Base-by-base conservation (phyloP, 352 stramenopile species). In the Thalassiosira livingstoniorum region DNA sequence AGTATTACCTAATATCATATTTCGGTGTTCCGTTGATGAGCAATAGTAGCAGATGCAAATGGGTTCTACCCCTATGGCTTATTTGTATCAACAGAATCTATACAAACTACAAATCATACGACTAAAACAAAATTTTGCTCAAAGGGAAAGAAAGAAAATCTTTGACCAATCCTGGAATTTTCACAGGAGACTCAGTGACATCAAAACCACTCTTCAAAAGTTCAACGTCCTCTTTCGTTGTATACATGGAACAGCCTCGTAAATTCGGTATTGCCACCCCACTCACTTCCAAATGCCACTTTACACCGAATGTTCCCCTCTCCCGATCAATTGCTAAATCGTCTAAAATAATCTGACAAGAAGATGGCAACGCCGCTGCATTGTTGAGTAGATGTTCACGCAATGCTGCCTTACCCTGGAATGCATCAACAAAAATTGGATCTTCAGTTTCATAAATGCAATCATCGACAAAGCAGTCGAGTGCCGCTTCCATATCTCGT, bases 401-500 rank as follows among this genome's bases (percentile, higher is more conserved):
- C n/a, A 80, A 57, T 2, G 31, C 27, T 5, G 74, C 63, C 57
- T 75, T 80, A 18, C 73, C 73, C 3, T 11, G 21, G 11, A 80
- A 75, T 11, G 75, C 47, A 11, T 62, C 62, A 13, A 77, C 55
- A 78, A 89, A 92, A 47, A 89, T 70, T 1, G 73, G 63, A 67
- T 80, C 73, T 74, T 80, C 73, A 2, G 73, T 80, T 62, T 75
- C 21, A 58, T 80, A 80, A 2, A 65, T 29, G 51, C 62, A 74
- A 35, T 80, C 51, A 2, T 75, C 73, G 10, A 32, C 42, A 31
- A 80, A 75, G 25, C 35, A 80, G n/a, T 65, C 63, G 18, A 75
- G 47, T 2, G 73, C 73, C 2, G 45, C 23, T 1, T 67, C 51
- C 54, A 80, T 70, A 43, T 80, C 73, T 62, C 73, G 21, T 1